Evolutionary conservation across 2,329 filamentous ascomycete genomes (phyloP).

Genomic region (Zymoseptoria pseudotritici): DNA sequence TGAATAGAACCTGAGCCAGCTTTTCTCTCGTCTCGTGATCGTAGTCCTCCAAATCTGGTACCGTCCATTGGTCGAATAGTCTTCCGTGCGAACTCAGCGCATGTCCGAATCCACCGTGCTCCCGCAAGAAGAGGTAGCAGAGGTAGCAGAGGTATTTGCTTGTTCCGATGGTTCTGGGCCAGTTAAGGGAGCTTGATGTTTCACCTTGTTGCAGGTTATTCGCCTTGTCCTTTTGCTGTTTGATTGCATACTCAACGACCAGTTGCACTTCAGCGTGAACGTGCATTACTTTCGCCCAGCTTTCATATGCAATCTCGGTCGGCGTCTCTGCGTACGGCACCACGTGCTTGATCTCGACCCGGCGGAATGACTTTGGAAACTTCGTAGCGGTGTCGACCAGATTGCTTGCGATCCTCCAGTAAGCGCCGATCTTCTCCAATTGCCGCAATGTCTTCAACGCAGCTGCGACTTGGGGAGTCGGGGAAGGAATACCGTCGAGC

Average conservation of each 20-base stretch:
- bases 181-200: not conserved
- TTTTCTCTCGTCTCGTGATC: not conserved
- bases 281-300: conserved; percentile 9
- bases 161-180: conserved; percentile 7
- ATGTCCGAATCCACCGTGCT: conserved; percentile 4
- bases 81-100: conserved; percentile 5
- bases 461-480: conserved; percentile 8
- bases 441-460: conserved; percentile 11
- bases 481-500: not conserved
- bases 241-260: conserved; percentile 4
- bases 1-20: not conserved
- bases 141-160: conserved; percentile 14
- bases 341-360: conserved; percentile 5
- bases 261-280: conserved; percentile 12
- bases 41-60: conserved; percentile 8
- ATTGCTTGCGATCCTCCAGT: conserved; percentile 7
- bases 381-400: conserved; percentile 1
- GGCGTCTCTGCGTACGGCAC: conserved; percentile 3
- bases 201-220: not conserved
- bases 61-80: conserved; percentile 12
- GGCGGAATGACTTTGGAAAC: not conserved
- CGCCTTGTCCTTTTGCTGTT: not conserved
- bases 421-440: conserved; percentile 10
- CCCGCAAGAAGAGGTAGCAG: conserved; percentile 8
- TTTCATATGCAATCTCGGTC: conserved; percentile 7